phyloP scores from a whole-genome alignment of 257 asterid genomes.

The Nicotiana sylvestris region DNA sequence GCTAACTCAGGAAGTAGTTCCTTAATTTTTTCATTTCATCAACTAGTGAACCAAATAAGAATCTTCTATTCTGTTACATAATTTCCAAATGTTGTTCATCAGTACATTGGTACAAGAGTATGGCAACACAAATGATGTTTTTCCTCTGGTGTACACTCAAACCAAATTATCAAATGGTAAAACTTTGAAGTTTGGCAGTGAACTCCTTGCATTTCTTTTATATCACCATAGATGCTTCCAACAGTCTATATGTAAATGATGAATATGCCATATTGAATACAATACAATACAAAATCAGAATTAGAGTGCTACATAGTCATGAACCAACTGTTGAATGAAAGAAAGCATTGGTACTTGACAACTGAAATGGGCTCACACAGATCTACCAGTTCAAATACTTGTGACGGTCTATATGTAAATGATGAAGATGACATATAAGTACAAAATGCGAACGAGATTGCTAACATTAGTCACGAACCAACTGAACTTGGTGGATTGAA shows the following conservation, averaged over 20 bases:
- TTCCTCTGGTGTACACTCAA: neutral
- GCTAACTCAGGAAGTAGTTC: neutral
- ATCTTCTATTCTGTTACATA: neutral
- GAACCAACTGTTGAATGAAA: neutral
- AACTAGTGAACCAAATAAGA: neutral
- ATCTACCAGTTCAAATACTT: neutral
- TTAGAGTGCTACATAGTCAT: neutral
- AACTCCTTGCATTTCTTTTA: neutral
- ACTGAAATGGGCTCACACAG: neutral
- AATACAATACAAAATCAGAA: neutral
- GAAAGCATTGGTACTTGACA: neutral
- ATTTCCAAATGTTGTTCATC: neutral
- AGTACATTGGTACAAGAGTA: neutral
- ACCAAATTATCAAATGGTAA: neutral
- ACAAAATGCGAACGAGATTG: neutral
- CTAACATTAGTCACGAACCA: neutral
- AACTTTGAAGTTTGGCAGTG: neutral
- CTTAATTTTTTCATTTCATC: neutral
- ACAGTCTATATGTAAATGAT: neutral
- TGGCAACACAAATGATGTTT: neutral
- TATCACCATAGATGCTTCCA: neutral
- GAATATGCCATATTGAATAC: neutral
- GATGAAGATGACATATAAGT: neutral
- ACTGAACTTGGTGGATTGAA: slow-evolving; percentile 1
- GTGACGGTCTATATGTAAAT: neutral